These are phyloP conservation scores for Pisolithus sp. DNA, from an alignment of 768 basidiomycete species.

Conservation along the genomic window DNA sequence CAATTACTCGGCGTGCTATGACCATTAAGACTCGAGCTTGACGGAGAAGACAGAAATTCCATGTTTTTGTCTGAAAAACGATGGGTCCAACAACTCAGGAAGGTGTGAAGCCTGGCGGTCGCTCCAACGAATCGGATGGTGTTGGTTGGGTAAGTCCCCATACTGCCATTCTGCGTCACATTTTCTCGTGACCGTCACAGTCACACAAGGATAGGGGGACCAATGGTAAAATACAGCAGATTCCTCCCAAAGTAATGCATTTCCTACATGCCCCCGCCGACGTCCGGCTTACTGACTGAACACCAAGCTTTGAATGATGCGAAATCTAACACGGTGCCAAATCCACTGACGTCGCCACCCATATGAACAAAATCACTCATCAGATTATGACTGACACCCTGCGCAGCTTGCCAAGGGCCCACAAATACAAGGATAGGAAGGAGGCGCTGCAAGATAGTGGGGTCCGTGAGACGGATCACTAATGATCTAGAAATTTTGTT, in stretches of 20 bases:
- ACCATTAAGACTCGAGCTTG: slow-evolving; percentile 43
- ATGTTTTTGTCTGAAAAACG: slow-evolving; percentile 13
- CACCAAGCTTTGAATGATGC: slow-evolving; percentile 19
- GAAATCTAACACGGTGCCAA: slow-evolving; percentile 38
- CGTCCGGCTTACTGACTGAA: slow-evolving; percentile 1
- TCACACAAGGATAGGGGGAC: slow-evolving; percentile 7
- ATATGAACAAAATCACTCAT: slow-evolving; percentile 57
- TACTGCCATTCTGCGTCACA: slow-evolving; percentile 9
- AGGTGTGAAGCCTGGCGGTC: neutral
- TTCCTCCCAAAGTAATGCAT: neutral
- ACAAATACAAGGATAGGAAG: slow-evolving; percentile 43
- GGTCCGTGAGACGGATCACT: slow-evolving; percentile 7
- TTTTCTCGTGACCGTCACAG: slow-evolving; percentile 20
- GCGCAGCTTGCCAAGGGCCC: slow-evolving; percentile 36
- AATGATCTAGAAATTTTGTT: slow-evolving; percentile 4
- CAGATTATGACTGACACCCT: slow-evolving; percentile 43
- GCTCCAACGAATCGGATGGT: neutral
- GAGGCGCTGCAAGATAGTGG: slow-evolving; percentile 41
- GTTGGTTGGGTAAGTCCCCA: neutral
- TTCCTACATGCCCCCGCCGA: neutral
- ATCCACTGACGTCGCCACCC: slow-evolving; percentile 25
- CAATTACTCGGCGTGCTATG: slow-evolving; percentile 46
- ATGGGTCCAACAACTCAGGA: slow-evolving; percentile 1
- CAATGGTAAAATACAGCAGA: neutral
- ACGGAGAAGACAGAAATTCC: slow-evolving; percentile 26